A percentile compares a stretch with the other conserved stretches of the same genome.
These are phyloP conservation scores for Trichoderma simmonsii DNA, from an alignment of 2,329 filamentous ascomycete species.

Conservation along the genomic window DNA sequence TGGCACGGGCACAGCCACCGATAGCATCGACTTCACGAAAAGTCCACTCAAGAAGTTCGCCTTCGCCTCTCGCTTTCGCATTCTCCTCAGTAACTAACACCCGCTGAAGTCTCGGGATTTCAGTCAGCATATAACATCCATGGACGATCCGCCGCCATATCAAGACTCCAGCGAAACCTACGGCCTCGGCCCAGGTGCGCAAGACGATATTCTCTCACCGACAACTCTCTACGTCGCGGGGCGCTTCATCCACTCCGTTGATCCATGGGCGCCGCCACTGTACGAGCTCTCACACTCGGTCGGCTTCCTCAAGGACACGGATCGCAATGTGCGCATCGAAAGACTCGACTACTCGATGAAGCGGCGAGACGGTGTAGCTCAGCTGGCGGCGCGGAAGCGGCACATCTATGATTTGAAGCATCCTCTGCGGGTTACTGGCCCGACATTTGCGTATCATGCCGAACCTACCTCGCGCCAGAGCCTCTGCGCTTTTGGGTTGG, in stretches of 20 bases:
- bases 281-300: constrained; percentile 38
- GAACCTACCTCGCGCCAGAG: constrained; percentile 31
- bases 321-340: constrained; percentile 31
- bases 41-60: neutral
- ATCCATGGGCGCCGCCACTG: constrained; percentile 29
- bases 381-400: constrained; percentile 29
- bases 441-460: constrained; percentile 34
- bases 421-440: constrained; percentile 27
- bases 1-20: neutral
- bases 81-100: neutral
- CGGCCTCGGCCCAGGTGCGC: neutral
- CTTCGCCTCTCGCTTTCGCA: neutral
- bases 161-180: neutral
- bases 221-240: constrained; percentile 33
- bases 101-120: neutral
- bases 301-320: constrained; percentile 32
- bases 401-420: constrained; percentile 37
- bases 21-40: neutral
- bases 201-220: constrained; percentile 27
- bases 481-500: constrained; percentile 31
- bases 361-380: constrained; percentile 24
- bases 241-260: constrained; percentile 34
- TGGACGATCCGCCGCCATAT: constrained; percentile 10
- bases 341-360: constrained; percentile 32
- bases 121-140: neutral